Evolutionary conservation across 2,329 filamentous ascomycete species (phyloP), one percentile per base, ranked within the genome.

Genomic region (Cadophora sp.): DNA sequence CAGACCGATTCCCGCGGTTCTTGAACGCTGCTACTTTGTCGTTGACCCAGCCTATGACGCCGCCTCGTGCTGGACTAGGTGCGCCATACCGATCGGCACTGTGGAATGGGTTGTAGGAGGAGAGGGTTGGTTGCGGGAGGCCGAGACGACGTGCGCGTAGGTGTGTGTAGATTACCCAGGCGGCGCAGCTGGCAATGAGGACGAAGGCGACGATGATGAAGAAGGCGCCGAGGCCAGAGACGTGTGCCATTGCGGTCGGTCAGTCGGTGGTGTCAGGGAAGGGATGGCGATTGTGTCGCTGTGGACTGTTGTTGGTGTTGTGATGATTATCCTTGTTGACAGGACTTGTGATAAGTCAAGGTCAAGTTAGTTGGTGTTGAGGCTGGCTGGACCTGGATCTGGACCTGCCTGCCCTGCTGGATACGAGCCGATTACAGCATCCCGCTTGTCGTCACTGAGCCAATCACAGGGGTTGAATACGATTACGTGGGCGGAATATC

Each of bases 91-190:
- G 71, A 82, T 71, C 48, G 0, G 67, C 66, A 24, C 68, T 50
- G 40, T 51, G 55, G 84, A 94, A 95, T 63, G 92, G 92, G 76
- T 94, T 88, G 79, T 91, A 92, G 64, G 89, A 90, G 40, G 82
- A 82, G 67, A 91, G 80, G 12, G 87, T 85, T 1, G 92, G 92
- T 37, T 90, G 87, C 4, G 92, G 92, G 8, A 95, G 88, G 67
- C 93, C 93, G 65, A 94, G 85, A 77, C 88, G 87, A 70, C 89
- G 86, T 62, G 92, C 92, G 75, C 90, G 90, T 74, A 91, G 83
- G 76, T 92, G 91, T 34, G 89, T 89, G 76, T 90, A 94, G 76
- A 89, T 80, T 69, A 93, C 81, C 89, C 91, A 95, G 76, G 85
- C 89, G 66, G 85, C 80, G 67, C 82, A 88, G 29, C 80, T 87